Evolutionary conservation across 106 monocot genomes (phyloP), one percentile per base, ranked within the genome.

Genomic region (Dioscorea dumetorum): DNA sequence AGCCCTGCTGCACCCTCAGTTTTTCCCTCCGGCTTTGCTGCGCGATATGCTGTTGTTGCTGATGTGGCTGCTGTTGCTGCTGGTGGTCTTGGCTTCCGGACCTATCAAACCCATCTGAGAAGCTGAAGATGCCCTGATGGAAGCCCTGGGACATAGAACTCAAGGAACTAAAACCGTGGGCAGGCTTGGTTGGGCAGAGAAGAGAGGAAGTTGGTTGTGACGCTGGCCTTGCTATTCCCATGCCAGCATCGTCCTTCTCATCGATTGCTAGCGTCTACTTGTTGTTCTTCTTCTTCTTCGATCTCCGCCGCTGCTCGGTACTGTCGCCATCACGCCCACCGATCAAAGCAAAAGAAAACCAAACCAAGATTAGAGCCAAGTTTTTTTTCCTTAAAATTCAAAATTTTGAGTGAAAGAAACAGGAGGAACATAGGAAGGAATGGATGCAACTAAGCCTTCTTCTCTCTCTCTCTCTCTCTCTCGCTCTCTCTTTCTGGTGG

Each of bases 71-170:
- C n/a, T n/a, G n/a, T n/a, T n/a, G 66, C 19, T 28, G 53, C 24
- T 50, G 72, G 2, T 60, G 70, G 22, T 72, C 64, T 19, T 75
- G 78, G 67, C 64, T 69, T 24, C 57, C 50, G 11, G 77, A 63
- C 53, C 82, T 72, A 54, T 79, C 82, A 62, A 79, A 79, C 28
- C 67, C 87, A 70, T 85, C 85, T 34, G 82, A 83, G 81, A 90
- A 88, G 77, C 81, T 81, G 71, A 81, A 78, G 80, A 80, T 64
- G 62, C 86, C 82, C 59, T 88, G 88, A 79, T 91, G 90, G 83
- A 85, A 85, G 32, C 85, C 91, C 66, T 91, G 85, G 81, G 95
- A 91, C 95, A 95, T 95, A 90, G 94, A 87, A 71, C 16, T 49
- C 35, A 41, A 12, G 49, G 63, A 63, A 66, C 58, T 72, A 50